phyloP scores from a whole-genome alignment of 2,329 filamentous ascomycete species.

The Aspergillus pseudoterreus region DNA sequence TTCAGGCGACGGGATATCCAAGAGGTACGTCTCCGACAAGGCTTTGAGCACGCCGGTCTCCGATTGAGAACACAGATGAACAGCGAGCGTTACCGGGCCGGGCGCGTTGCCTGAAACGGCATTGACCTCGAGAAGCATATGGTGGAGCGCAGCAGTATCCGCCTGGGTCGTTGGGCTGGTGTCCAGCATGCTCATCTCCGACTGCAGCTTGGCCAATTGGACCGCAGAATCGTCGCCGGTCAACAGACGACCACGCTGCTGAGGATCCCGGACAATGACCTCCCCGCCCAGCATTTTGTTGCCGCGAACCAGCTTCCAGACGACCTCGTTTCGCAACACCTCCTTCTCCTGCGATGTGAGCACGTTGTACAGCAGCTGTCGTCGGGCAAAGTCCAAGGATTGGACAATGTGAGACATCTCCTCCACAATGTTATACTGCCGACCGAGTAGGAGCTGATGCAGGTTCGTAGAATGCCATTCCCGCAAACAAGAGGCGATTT shows the following conservation, averaged over 20 bases:
- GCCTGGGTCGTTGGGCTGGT: conserved; percentile 66
- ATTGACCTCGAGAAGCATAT: conserved; percentile 82
- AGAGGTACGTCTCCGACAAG: conserved; percentile 77
- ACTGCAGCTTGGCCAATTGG: conserved; percentile 85
- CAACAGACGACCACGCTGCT: conserved; percentile 75
- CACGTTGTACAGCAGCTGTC: conserved; percentile 91
- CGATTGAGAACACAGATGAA: conserved; percentile 72
- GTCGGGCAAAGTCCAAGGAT: conserved; percentile 76
- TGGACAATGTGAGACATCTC: conserved; percentile 76
- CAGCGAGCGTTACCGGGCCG: conserved; percentile 70
- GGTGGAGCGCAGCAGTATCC: conserved; percentile 68
- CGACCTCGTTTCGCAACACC: conserved; percentile 78
- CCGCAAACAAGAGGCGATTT: conserved; percentile 91
- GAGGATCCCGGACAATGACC: conserved; percentile 89
- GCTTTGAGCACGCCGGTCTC: conserved; percentile 60
- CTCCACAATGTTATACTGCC: conserved; percentile 77
- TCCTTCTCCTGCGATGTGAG: conserved; percentile 81
- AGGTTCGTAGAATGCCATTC: conserved; percentile 99
- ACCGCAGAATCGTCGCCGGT: conserved; percentile 92
- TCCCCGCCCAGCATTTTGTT: conserved; percentile 94
- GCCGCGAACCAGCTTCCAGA: conserved; percentile 90
- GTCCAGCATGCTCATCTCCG: conserved; percentile 90
- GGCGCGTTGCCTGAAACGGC: conserved; percentile 72
- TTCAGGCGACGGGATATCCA: conserved; percentile 73
- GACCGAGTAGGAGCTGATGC: conserved; percentile 80